These are phyloP conservation scores for Ophiognomonia clavigignenti-juglandacearum DNA, from an alignment of 2,329 filamentous ascomycete species.

Conservation along the genomic window DNA sequence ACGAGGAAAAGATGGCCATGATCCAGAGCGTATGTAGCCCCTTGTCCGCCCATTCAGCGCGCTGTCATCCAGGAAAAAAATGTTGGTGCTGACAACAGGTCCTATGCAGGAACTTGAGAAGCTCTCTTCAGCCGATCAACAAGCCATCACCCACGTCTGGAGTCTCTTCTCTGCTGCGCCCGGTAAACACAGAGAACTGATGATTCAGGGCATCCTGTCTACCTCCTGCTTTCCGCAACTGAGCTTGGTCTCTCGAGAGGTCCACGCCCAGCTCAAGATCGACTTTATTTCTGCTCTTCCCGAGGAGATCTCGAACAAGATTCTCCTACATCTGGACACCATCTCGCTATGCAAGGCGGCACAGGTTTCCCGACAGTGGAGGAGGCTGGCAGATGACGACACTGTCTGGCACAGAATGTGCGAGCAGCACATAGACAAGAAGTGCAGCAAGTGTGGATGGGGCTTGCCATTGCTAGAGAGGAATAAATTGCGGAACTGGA, in stretches of 20 bases:
- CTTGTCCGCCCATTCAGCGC: conserved; percentile 2
- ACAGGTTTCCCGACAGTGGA: conserved; percentile 87
- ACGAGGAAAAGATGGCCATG: conserved; percentile 94
- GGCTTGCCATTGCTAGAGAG: conserved; percentile 84
- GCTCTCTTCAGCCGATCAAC: conserved; percentile 79
- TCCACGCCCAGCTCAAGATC: conserved; percentile 94
- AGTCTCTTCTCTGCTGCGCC: conserved; percentile 95
- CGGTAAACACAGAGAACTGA: conserved; percentile 87
- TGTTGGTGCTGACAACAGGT: conserved; percentile 23
- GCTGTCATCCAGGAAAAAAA: not conserved
- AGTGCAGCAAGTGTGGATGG: conserved; percentile 95
- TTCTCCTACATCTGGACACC: conserved; percentile 88
- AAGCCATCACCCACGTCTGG: conserved; percentile 96
- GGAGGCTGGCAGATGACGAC: conserved; percentile 88
- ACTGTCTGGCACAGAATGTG: conserved; percentile 99
- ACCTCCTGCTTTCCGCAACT: conserved; percentile 98
- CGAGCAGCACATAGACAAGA: conserved; percentile 90
- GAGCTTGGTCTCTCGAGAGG: conserved; percentile 83
- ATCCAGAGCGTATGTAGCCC: conserved; percentile 68
- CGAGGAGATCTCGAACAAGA: conserved; percentile 86
- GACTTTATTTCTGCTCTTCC: conserved; percentile 90
- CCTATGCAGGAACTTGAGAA: conserved; percentile 67
- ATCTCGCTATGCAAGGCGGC: conserved; percentile 92
- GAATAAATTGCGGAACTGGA: conserved; percentile 81
- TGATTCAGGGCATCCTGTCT: conserved; percentile 92